These are phyloP conservation scores for Boletus albobrunnescens DNA, from an alignment of 1,284 basidiomycete species.

Conservation along the genomic window DNA sequence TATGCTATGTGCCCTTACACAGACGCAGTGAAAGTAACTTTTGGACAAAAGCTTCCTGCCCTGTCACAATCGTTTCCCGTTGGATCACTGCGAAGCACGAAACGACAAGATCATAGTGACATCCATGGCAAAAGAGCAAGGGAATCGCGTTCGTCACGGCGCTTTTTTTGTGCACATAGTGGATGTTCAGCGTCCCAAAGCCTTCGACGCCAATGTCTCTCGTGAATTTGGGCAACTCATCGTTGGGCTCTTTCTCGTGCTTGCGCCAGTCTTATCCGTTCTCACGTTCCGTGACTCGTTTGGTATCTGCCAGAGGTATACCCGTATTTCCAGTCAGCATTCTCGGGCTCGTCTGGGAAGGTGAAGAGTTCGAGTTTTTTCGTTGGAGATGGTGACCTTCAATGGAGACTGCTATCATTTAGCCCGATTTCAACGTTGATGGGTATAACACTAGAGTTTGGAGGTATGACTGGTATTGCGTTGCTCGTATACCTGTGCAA, in stretches of 20 bases:
- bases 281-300: slow-evolving; percentile 32
- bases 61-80: slow-evolving; percentile 30
- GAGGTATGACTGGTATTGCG: too few relatives aligned
- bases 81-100: neutral
- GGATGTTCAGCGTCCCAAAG: slow-evolving; percentile 37
- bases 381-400: slow-evolving; percentile 33
- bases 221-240: slow-evolving; percentile 41
- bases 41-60: slow-evolving; percentile 53
- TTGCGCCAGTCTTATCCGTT: slow-evolving; percentile 41
- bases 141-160: slow-evolving; percentile 38
- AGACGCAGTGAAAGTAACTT: slow-evolving; percentile 47
- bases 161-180: slow-evolving; percentile 42
- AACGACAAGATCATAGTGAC: slow-evolving; percentile 26
- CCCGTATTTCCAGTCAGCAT: slow-evolving; percentile 40
- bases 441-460: too few relatives aligned
- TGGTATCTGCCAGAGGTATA: slow-evolving; percentile 38
- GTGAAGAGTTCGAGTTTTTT: slow-evolving; percentile 33
- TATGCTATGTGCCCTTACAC: neutral
- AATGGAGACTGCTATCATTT: slow-evolving; percentile 23
- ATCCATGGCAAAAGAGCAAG: slow-evolving; percentile 44
- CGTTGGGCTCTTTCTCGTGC: slow-evolving; percentile 38
- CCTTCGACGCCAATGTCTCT: slow-evolving; percentile 36
- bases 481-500: too few relatives aligned
- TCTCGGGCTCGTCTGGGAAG: slow-evolving; percentile 41
- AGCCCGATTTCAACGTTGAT: neutral